Evolutionary conservation across 352 stramenopile genomes (phyloP).

Genomic region (Pythium rishiriense): DNA sequence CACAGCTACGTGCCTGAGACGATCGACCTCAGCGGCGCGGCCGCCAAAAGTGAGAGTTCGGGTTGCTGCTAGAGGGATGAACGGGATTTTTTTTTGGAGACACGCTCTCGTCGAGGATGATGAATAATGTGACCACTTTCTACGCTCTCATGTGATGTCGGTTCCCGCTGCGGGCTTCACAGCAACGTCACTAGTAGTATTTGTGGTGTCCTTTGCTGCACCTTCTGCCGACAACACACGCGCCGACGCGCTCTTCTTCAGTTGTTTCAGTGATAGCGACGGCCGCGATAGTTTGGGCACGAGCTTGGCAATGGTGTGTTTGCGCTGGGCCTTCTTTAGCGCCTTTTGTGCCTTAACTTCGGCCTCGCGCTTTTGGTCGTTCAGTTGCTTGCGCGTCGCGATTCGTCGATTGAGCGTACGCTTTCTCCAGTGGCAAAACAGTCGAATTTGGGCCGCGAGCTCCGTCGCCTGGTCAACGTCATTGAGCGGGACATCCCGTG

Average conservation of each 20-base stretch:
- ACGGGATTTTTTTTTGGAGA: not conserved
- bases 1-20: slow-evolving; percentile 80
- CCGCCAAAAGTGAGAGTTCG: slow-evolving; percentile 66
- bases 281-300: slow-evolving; percentile 11
- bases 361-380: slow-evolving; percentile 30
- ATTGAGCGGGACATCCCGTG: slow-evolving; percentile 40
- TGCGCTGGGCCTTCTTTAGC: slow-evolving; percentile 24
- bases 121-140: not conserved
- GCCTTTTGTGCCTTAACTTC: slow-evolving; percentile 27
- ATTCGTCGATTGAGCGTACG: slow-evolving; percentile 42
- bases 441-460: slow-evolving; percentile 46
- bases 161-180: not conserved
- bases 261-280: slow-evolving; percentile 1
- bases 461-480: slow-evolving; percentile 56
- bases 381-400: slow-evolving; percentile 36
- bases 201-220: not conserved
- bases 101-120: not conserved
- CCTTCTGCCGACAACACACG: slow-evolving; percentile 2
- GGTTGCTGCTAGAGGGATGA: slow-evolving; percentile 56
- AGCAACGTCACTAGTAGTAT: too few species aligned
- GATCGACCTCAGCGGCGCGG: slow-evolving; percentile 78
- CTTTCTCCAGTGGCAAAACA: slow-evolving; percentile 57
- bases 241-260: slow-evolving; percentile 20
- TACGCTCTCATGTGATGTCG: not conserved
- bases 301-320: slow-evolving; percentile 12